Conservation (phyloP, 108 stramenopile species). For the Epipyxis sp. region DNA sequence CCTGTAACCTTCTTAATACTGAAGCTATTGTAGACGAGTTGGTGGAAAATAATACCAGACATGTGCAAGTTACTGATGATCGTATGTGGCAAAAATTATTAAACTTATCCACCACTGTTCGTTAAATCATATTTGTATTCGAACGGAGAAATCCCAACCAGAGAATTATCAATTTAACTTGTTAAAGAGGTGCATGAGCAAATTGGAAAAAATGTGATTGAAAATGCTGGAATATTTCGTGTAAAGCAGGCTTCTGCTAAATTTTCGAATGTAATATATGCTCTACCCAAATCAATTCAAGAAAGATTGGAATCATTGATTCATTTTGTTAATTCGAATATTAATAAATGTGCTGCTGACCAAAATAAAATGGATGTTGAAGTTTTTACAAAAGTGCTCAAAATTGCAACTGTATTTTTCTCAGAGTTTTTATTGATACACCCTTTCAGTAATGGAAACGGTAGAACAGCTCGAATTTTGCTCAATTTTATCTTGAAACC, state of each 20-base stretch:
- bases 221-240: neutral
- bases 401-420: neutral
- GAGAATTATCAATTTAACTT: neutral
- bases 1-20: neutral
- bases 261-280: neutral
- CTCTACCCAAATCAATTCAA: neutral
- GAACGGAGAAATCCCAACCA: neutral
- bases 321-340: neutral
- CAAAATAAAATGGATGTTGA: neutral
- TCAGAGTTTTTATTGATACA: constrained; percentile 1
- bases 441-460: neutral
- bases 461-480: neutral
- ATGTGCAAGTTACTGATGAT: neutral
- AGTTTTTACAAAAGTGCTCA: neutral
- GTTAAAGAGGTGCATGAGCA: neutral
- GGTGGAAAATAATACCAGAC: neutral
- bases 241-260: neutral
- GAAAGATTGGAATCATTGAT: neutral
- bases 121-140: neutral
- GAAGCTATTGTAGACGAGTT: neutral
- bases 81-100: neutral
- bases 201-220: neutral
- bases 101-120: neutral
- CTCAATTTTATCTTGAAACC: neutral
- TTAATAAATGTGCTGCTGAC: neutral